Evolutionary conservation across 2,329 filamentous ascomycete genomes (phyloP).

Genomic region (Colletotrichum tofieldiae): DNA sequence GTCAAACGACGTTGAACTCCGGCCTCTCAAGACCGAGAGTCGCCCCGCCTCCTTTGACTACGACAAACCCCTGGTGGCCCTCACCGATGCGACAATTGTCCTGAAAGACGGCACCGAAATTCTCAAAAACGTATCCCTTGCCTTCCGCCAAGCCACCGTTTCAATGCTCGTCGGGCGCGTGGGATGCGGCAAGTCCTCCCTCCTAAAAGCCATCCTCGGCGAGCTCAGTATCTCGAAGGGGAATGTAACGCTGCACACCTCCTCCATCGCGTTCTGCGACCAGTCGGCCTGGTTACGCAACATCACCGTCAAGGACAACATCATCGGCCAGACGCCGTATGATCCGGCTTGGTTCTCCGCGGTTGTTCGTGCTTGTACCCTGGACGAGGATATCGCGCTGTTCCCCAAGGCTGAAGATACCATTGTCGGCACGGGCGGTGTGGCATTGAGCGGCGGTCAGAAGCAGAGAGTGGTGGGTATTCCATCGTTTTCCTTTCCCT

Average conservation of each 20-base stretch:
- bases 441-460: conserved; percentile 62
- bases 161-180: conserved; percentile 59
- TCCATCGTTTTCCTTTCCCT: background rate
- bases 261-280: conserved; percentile 58
- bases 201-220: conserved; percentile 57
- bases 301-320: conserved; percentile 56
- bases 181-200: conserved; percentile 61
- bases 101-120: conserved; percentile 42
- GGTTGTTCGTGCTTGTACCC: conserved; percentile 53
- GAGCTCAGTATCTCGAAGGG: conserved; percentile 51
- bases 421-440: conserved; percentile 58
- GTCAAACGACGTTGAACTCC: conserved; percentile 5
- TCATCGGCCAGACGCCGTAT: conserved; percentile 51
- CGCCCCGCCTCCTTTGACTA: background rate
- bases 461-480: conserved; percentile 56
- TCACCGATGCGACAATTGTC: conserved; percentile 42
- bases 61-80: conserved; percentile 21
- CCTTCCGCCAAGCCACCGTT: conserved; percentile 44
- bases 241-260: conserved; percentile 32
- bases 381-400: conserved; percentile 53
- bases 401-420: conserved; percentile 54
- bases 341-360: conserved; percentile 50
- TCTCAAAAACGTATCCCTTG: conserved; percentile 48
- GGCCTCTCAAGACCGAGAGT: background rate
- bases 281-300: conserved; percentile 63